phyloP scores from a whole-genome alignment of 768 basidiomycete genomes.

The Phlegmacium glaucopus region DNA sequence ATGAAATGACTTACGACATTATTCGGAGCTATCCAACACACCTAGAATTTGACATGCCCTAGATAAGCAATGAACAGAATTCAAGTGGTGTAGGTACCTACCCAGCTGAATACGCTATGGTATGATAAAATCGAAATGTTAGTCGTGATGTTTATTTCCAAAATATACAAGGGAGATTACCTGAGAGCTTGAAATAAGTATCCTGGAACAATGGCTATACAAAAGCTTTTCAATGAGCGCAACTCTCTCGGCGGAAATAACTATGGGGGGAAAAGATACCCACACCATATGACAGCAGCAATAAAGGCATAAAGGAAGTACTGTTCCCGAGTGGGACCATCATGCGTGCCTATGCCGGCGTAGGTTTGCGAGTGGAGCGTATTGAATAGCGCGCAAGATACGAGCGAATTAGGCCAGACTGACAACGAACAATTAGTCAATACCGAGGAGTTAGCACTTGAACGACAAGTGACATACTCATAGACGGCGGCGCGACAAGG shows the following conservation, averaged over 20 bases:
- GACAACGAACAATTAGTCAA: conserved; percentile 4
- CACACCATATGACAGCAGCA: conserved; percentile 44
- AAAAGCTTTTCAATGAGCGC: not conserved
- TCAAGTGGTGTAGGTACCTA: conserved; percentile 14
- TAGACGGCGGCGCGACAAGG: conserved; percentile 61
- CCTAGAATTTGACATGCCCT: conserved; percentile 32
- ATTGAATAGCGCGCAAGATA: conserved; percentile 69
- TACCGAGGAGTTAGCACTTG: not conserved
- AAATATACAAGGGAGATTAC: conserved; percentile 20
- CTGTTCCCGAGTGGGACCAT: conserved; percentile 53
- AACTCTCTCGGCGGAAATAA: not conserved
- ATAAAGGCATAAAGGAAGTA: conserved; percentile 57
- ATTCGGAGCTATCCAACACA: conserved; percentile 62
- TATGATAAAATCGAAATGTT: not conserved
- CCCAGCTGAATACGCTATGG: conserved; percentile 47
- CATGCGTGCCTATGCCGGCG: conserved; percentile 49
- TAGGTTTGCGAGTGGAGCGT: conserved; percentile 65
- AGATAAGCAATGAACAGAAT: not conserved
- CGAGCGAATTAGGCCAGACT: conserved; percentile 76
- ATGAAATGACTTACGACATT: conserved; percentile 41
- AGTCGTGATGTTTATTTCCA: not conserved
- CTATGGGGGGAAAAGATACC: conserved; percentile 13
- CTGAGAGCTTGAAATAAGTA: conserved; percentile 60
- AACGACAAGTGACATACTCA: conserved; percentile 40
- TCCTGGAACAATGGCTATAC: conserved; percentile 55